These are phyloP conservation scores for Clohesyomyces aquaticus DNA, from an alignment of 495 filamentous ascomycete species.

Conservation along the genomic window DNA sequence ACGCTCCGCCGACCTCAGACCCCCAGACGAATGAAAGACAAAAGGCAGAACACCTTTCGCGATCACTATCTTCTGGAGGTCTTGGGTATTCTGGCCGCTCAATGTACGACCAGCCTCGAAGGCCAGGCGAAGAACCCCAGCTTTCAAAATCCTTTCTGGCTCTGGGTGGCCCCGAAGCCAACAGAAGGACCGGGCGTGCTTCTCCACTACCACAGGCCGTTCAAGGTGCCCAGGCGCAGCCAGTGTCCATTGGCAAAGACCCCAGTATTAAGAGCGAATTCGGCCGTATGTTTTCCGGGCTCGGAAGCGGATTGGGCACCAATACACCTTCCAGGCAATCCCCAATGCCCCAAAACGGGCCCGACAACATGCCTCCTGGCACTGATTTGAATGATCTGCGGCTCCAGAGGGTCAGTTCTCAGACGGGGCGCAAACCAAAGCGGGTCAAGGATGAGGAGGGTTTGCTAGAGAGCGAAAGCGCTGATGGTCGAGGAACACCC, in stretches of 20 bases:
- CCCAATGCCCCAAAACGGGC: slow-evolving; percentile 47
- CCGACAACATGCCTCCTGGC: slow-evolving; percentile 19
- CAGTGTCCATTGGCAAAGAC: slow-evolving; percentile 73
- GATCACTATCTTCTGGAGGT: slow-evolving; percentile 31
- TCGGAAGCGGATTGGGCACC: slow-evolving; percentile 78
- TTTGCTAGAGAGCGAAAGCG: slow-evolving; percentile 60
- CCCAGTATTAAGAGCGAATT: slow-evolving; percentile 89
- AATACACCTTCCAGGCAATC: slow-evolving; percentile 61
- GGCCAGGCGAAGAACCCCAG: slow-evolving; percentile 42
- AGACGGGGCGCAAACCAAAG: slow-evolving; percentile 59
- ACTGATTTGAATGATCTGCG: slow-evolving; percentile 24
- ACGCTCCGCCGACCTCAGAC: slow-evolving; percentile 37
- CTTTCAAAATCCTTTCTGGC: slow-evolving; percentile 51
- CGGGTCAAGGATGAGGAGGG: slow-evolving; percentile 59
- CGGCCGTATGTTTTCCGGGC: slow-evolving; percentile 86
- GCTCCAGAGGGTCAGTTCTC: slow-evolving; percentile 50
- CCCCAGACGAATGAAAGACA: slow-evolving; percentile 32
- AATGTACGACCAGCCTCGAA: slow-evolving; percentile 34
- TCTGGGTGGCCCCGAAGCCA: slow-evolving; percentile 64
- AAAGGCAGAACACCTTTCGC: slow-evolving; percentile 35
- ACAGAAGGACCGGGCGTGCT: slow-evolving; percentile 61
- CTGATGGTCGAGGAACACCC: slow-evolving; percentile 61
- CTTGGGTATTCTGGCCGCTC: slow-evolving; percentile 25
- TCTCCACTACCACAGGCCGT: slow-evolving; percentile 91
- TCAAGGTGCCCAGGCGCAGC: slow-evolving; percentile 83